Conservation (phyloP, 176 grass and related monocot species). For the Carex kokanica region DNA sequence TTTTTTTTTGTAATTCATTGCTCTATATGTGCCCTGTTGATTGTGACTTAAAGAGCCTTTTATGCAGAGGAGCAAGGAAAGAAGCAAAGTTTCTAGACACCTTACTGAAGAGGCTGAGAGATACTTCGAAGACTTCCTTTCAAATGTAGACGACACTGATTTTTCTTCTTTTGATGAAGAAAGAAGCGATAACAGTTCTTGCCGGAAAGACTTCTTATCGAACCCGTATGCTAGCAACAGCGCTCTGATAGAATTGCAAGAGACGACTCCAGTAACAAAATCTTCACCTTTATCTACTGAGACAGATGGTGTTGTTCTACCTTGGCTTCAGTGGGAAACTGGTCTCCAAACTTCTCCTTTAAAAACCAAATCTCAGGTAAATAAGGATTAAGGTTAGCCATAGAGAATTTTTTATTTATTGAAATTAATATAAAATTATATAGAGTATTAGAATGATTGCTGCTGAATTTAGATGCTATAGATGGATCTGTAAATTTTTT, state of each 20-base stretch:
- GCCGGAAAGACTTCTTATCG: conserved; percentile 33
- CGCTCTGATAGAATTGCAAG: conserved; percentile 40
- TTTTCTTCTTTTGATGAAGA: conserved; percentile 95
- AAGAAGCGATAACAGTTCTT: conserved; percentile 76
- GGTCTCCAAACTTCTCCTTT: conserved; percentile 50
- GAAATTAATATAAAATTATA: too few species aligned
- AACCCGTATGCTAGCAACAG: conserved; percentile 2
- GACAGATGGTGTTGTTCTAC: conserved; percentile 81
- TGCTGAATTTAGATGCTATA: too few species aligned
- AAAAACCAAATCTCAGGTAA: conserved; percentile 52
- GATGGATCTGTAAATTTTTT: too few species aligned
- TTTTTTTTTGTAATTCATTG: background rate
- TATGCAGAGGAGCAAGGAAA: conserved; percentile 89
- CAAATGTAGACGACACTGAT: conserved; percentile 96
- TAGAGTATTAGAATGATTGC: too few species aligned
- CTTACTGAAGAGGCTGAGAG: conserved; percentile 81
- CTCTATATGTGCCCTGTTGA: background rate
- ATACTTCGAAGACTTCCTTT: conserved; percentile 95
- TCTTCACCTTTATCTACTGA: conserved; percentile 28
- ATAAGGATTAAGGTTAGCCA: background rate
- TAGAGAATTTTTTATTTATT: background rate
- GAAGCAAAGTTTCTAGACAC: conserved; percentile 58
- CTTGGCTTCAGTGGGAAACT: conserved; percentile 98
- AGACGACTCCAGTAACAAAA: conserved; percentile 33
- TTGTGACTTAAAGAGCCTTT: conserved; percentile 20